These are phyloP conservation scores for Puccinia novopanici DNA, from an alignment of 1,284 basidiomycete species.

Conservation along the genomic window DNA sequence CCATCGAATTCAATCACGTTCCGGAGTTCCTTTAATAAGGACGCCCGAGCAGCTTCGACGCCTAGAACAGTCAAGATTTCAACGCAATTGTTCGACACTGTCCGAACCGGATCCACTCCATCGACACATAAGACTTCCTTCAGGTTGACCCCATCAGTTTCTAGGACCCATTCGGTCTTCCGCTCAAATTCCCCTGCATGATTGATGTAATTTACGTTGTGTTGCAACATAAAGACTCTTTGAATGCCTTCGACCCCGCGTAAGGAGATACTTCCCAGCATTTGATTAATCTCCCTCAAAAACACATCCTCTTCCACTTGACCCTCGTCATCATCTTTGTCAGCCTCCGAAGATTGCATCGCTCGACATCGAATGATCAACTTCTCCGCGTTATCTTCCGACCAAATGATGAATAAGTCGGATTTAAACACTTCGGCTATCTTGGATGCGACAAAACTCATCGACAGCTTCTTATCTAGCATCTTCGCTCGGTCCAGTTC, in stretches of 20 bases:
- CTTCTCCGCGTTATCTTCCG: conserved; percentile 97
- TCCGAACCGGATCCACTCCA: conserved; percentile 86
- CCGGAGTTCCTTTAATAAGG: conserved; percentile 88
- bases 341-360: conserved; percentile 62
- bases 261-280: conserved; percentile 92
- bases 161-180: conserved; percentile 84
- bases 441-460: conserved; percentile 90
- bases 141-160: conserved; percentile 94
- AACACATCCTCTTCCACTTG: conserved; percentile 97
- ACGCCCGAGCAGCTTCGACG: conserved; percentile 93
- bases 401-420: conserved; percentile 97
- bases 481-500: conserved; percentile 96
- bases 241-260: conserved; percentile 86
- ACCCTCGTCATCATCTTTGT: conserved; percentile 73
- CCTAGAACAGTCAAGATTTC: conserved; percentile 96
- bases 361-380: conserved; percentile 91
- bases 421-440: conserved; percentile 94
- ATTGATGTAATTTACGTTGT: conserved; percentile 71
- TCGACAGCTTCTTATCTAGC: conserved; percentile 93
- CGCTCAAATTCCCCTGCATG: conserved; percentile 62
- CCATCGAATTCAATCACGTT: conserved; percentile 98
- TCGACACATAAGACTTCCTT: conserved; percentile 92
- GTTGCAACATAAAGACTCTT: conserved; percentile 89
- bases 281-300: conserved; percentile 90
- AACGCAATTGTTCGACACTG: conserved; percentile 95